Evolutionary conservation across 2,329 filamentous ascomycete genomes (phyloP).

Genomic region (Arthrobotrys iridis): DNA sequence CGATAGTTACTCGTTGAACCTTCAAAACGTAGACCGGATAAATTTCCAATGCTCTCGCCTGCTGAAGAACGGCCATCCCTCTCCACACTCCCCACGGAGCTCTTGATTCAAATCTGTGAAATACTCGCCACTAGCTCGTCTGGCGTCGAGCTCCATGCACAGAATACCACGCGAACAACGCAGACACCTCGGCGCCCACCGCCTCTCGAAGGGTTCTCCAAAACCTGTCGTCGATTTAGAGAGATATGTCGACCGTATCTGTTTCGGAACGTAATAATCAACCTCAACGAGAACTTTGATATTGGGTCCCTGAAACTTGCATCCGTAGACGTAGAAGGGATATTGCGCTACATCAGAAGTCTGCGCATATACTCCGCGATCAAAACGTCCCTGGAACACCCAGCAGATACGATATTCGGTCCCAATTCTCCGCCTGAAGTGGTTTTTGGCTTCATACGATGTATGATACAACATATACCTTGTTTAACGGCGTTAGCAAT

Average conservation of each 20-base stretch:
- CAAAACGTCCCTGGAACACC: not conserved
- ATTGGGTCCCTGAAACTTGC: not conserved
- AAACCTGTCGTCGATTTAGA: not conserved
- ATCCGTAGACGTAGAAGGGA: not conserved
- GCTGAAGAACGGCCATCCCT: not conserved
- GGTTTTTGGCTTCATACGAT: not conserved
- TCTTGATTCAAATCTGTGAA: constrained; percentile 19
- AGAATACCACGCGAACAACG: constrained; percentile 20
- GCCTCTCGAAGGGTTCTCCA: not conserved
- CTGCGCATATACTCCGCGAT: not conserved
- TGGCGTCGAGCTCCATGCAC: not conserved
- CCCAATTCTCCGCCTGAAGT: not conserved
- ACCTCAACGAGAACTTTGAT: not conserved
- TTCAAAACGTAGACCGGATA: not conserved
- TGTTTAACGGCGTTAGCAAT: not conserved
- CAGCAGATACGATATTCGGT: not conserved
- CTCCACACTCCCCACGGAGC: not conserved
- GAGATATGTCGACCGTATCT: constrained; percentile 14
- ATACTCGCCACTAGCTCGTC: not conserved
- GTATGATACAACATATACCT: not conserved
- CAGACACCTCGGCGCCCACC: not conserved
- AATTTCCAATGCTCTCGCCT: not conserved
- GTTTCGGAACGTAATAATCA: not conserved
- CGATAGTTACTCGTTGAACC: not conserved
- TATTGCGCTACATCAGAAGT: not conserved